These are phyloP conservation scores for Salix viminalis DNA, from an alignment of 345 rosid species.

Conservation along the genomic window DNA sequence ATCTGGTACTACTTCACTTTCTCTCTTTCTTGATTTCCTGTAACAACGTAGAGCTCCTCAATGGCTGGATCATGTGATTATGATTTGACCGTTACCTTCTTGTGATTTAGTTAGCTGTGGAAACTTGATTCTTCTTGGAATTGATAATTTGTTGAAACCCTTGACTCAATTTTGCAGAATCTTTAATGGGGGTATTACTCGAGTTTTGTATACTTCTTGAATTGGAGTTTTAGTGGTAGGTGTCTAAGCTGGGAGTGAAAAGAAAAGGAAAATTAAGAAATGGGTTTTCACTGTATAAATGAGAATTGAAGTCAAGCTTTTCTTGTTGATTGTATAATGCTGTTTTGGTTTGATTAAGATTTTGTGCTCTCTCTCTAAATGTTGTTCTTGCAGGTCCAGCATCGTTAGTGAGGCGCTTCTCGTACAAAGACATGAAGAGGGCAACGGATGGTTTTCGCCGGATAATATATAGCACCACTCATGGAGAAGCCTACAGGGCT, in stretches of 20 bases:
- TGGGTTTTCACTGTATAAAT: neutral
- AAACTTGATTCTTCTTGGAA: neutral
- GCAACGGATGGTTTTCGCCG: conserved; percentile 72
- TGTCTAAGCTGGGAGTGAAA: neutral
- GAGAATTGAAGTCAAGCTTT: neutral
- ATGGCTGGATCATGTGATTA: neutral
- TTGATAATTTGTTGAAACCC: conserved; percentile 1
- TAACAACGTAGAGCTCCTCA: neutral
- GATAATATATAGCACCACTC: conserved; percentile 52
- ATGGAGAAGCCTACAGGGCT: conserved; percentile 70
- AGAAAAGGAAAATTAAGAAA: neutral
- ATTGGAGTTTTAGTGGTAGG: neutral
- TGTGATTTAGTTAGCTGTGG: neutral
- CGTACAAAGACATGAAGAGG: conserved; percentile 65
- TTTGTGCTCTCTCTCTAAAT: neutral
- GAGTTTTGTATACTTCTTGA: neutral
- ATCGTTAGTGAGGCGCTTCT: conserved; percentile 49
- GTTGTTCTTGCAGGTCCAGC: conserved; percentile 42
- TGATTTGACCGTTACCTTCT: neutral
- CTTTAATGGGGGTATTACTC: neutral
- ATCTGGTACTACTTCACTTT: conserved; percentile 37
- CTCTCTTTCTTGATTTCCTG: neutral
- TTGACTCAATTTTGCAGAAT: neutral
- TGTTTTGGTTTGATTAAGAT: neutral
- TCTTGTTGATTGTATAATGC: neutral